phyloP scores from a whole-genome alignment of 192 early-diverging fungal species.

The Gigaspora rosea region DNA sequence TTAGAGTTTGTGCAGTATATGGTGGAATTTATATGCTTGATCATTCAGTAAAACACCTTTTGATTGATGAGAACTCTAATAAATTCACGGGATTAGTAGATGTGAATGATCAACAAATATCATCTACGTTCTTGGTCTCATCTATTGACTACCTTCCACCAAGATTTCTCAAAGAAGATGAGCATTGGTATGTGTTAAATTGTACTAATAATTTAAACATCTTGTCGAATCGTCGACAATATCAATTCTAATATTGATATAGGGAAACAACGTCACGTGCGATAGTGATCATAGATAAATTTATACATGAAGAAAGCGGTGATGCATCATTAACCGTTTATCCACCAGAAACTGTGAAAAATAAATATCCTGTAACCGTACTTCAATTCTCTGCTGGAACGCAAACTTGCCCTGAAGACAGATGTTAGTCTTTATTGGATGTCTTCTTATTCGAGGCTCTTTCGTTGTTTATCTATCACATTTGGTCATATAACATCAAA shows the following conservation, averaged over 20 bases:
- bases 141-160: constrained; percentile 54
- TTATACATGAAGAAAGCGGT: constrained; percentile 39
- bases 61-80: constrained; percentile 44
- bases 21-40: constrained; percentile 88
- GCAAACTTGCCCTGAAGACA: constrained; percentile 47
- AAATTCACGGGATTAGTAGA: constrained; percentile 45
- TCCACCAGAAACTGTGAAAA: constrained; percentile 32
- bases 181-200: constrained; percentile 39
- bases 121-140: constrained; percentile 53
- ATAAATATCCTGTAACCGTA: constrained; percentile 44
- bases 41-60: constrained; percentile 46
- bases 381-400: constrained; percentile 45
- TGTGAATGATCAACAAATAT: constrained; percentile 43
- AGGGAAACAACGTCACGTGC: constrained; percentile 47
- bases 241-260: constrained; percentile 29
- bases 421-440: constrained; percentile 36
- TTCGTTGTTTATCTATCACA: neutral
- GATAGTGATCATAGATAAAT: constrained; percentile 47
- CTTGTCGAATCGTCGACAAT: neutral
- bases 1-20: constrained; percentile 82
- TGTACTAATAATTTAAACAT: constrained; percentile 35
- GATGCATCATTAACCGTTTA: constrained; percentile 43
- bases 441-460: neutral
- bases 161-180: constrained; percentile 40
- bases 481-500: neutral